Conservation (phyloP, 2,329 filamentous ascomycete genomes). For the Thermomyces lanuginosus region DNA sequence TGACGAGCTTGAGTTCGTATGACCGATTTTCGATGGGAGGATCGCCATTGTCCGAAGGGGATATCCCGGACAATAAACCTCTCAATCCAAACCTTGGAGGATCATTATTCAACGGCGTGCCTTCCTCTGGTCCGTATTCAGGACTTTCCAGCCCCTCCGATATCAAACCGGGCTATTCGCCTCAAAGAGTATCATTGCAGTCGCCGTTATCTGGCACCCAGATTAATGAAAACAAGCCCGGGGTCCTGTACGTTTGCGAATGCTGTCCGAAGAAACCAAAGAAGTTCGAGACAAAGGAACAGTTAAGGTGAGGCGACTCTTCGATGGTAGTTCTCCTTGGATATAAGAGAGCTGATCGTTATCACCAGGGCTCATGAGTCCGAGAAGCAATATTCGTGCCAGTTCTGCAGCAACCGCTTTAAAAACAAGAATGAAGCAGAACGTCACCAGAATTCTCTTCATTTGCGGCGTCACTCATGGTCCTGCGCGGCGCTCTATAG, state of each 20-base stretch:
- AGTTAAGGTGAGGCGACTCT: conserved; percentile 52
- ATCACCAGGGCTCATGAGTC: conserved; percentile 59
- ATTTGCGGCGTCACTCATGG: conserved; percentile 87
- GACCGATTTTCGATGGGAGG: conserved; percentile 45
- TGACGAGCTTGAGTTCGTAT: conserved; percentile 47
- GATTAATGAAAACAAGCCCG: conserved; percentile 19
- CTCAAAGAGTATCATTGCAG: no score
- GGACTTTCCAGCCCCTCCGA: no score
- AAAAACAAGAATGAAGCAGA: conserved; percentile 99
- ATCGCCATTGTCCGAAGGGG: conserved; percentile 41
- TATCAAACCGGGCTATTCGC: no score
- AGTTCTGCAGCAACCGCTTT: conserved; percentile 85
- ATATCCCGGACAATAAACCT: conserved; percentile 37
- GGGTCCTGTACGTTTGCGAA: conserved; percentile 55
- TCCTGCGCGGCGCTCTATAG: conserved; percentile 72
- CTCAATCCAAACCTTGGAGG: no score
- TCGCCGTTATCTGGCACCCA: no score
- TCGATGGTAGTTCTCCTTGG: not conserved
- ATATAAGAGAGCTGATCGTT: conserved; percentile 1
- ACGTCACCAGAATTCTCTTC: conserved; percentile 86
- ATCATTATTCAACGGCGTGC: no score
- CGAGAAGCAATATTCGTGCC: conserved; percentile 92
- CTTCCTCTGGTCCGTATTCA: no score
- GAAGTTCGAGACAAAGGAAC: conserved; percentile 73
- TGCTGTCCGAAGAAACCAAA: conserved; percentile 96